phyloP scores from a whole-genome alignment of 2,329 filamentous ascomycete genomes.

The Aureobasidium sp. region DNA sequence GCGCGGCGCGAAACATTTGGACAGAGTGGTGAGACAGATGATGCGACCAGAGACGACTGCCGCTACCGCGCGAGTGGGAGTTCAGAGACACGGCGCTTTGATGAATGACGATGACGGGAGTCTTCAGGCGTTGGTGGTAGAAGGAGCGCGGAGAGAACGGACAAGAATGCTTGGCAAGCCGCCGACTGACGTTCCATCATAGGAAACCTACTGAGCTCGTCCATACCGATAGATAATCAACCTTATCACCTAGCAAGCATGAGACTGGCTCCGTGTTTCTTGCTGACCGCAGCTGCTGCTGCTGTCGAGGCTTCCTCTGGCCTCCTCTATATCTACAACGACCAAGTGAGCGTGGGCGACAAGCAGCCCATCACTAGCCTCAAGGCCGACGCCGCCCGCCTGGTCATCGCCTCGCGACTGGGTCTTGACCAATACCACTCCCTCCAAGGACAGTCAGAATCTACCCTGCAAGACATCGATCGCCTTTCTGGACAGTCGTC shows the following conservation, averaged over 20 bases:
- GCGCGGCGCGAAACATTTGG: slow-evolving; percentile 9
- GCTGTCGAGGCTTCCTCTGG: slow-evolving; percentile 21
- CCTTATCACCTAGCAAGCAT: slow-evolving; percentile 26
- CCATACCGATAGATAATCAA: not conserved
- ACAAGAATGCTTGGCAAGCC: not conserved
- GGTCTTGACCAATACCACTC: slow-evolving; percentile 42
- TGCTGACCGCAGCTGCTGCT: slow-evolving; percentile 32
- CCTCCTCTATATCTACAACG: slow-evolving; percentile 30
- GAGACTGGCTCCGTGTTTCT: slow-evolving; percentile 34
- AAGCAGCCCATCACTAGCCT: slow-evolving; percentile 37
- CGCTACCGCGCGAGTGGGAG: not conserved
- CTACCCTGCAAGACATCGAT: slow-evolving; percentile 38
- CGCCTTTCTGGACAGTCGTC: slow-evolving; percentile 33
- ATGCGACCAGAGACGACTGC: not conserved
- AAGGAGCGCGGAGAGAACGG: not conserved
- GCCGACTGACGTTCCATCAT: slow-evolving; percentile 6
- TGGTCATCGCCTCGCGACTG: slow-evolving; percentile 43
- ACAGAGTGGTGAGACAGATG: not conserved
- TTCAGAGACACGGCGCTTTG: not conserved
- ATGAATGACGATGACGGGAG: not conserved
- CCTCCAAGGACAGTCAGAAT: slow-evolving; percentile 30
- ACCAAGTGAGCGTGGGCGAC: slow-evolving; percentile 9
- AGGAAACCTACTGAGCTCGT: not conserved
- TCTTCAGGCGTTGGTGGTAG: not conserved
- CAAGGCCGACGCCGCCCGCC: slow-evolving; percentile 32